These are phyloP conservation scores for Trypanosoma caninum DNA, from an alignment of 208 protist genomes.

Conservation along the genomic window DNA sequence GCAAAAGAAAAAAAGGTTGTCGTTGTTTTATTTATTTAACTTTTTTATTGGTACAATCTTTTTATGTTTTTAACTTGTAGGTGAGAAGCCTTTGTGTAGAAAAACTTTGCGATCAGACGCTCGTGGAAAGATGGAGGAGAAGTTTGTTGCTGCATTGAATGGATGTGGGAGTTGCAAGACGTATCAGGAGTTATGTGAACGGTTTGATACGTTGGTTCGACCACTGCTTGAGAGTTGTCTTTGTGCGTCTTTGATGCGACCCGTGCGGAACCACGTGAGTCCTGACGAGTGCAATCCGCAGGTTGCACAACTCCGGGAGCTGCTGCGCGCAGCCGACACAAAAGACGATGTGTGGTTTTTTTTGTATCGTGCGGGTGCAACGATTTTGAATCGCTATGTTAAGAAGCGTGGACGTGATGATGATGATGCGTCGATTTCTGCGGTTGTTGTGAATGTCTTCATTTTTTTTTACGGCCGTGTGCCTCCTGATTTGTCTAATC, in stretches of 20 bases:
- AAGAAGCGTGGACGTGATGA: conserved; percentile 41
- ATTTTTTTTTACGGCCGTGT: conserved; percentile 63
- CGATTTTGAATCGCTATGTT: conserved; percentile 42
- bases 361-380: conserved; percentile 39
- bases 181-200: conserved; percentile 24
- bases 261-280: conserved; percentile 55
- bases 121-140: conserved; percentile 28
- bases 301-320: conserved; percentile 49
- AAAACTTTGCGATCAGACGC: no score
- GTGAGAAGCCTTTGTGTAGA: no score
- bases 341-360: conserved; percentile 86
- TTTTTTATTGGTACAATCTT: no score
- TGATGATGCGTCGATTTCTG: conserved; percentile 1
- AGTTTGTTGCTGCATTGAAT: conserved; percentile 34
- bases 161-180: conserved; percentile 14
- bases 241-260: conserved; percentile 32
- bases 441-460: conserved; percentile 64
- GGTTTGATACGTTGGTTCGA: conserved; percentile 27
- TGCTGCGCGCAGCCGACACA: conserved; percentile 12
- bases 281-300: conserved; percentile 67
- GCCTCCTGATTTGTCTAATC: conserved; percentile 40
- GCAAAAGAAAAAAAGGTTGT: no score
- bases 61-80: no score
- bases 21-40: no score
- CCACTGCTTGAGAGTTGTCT: conserved; percentile 50